Base-by-base conservation (phyloP, 257 asterid genomes). In the Fraxinus quadrangulata region DNA sequence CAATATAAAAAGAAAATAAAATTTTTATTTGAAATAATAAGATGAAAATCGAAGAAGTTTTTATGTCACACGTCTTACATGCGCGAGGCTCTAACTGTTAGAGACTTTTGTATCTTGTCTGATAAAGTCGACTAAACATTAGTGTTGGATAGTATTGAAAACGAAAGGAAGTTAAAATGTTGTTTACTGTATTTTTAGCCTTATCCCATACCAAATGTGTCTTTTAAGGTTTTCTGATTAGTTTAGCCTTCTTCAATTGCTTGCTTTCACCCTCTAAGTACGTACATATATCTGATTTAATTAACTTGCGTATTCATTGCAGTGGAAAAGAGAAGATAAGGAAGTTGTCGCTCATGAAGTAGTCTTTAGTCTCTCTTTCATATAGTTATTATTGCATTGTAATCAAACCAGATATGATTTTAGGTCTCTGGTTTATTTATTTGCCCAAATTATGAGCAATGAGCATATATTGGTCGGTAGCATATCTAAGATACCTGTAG, bases 291-390 rank as follows among this genome's bases (percentile, higher is more conserved):
- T 21, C 12, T 77, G 70, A 59, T 9, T 21, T 0, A 51, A 6
- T n/a, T 59, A 21, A n/a, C 12, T 21, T n/a, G 28, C 28, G 11
- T 59, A 0, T 59, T 59, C 67, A 59, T 54, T 78, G 68, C 81
- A 71, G 81, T 59, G 42, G 77, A 70, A 78, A 78, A 56, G 81
- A 78, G 40, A 47, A 71, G 28, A 39, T 78, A 67, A 78, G 40
- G 81, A 51, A 70, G 24, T 71, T 59, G 72, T 21, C 19, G 72
- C 23, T 34, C 39, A 31, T 71, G 63, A 26, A 61, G 81, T 71
- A 78, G 81, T 1, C 1, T 7, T 67, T 4, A 5, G n/a, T n/a
- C n/a, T n/a, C n/a, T n/a, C n/a, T n/a, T 6, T 1, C n/a, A 54
- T 54, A 17, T 30, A n/a, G 28, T 59, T 23, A 3, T 59, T 59